Conservation (phyloP, 2,329 filamentous ascomycete species). For the Alternaria arbusti region DNA sequence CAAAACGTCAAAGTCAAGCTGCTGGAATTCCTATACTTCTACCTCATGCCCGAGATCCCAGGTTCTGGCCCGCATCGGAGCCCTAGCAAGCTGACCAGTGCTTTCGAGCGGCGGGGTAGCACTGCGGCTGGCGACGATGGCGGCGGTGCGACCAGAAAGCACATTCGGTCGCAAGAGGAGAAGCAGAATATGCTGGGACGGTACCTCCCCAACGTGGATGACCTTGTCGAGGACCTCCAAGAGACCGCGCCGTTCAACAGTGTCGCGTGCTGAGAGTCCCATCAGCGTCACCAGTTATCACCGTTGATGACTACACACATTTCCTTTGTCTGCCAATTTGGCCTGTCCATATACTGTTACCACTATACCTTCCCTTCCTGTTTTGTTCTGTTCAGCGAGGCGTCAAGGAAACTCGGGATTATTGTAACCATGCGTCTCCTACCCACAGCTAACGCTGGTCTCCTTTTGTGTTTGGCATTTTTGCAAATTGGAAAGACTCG, state of each 20-base stretch:
- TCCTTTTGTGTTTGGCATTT: conserved; percentile 17
- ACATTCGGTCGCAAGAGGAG: conserved; percentile 72
- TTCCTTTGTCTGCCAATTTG: conserved; percentile 19
- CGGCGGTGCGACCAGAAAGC: conserved; percentile 34
- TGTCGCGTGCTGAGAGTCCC: conserved; percentile 32
- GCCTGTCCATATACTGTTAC: conserved; percentile 16
- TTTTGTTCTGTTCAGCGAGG: conserved; percentile 30
- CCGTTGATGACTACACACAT: background rate
- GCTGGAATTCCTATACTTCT: conserved; percentile 98
- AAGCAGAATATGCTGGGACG: conserved; percentile 80
- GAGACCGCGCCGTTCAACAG: conserved; percentile 69
- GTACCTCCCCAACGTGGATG: conserved; percentile 79
- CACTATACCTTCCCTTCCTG: conserved; percentile 16
- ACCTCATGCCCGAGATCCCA: conserved; percentile 89
- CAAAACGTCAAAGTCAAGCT: conserved; percentile 92
- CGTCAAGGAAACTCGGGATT: conserved; percentile 26
- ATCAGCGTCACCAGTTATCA: background rate
- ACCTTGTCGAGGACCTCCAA: conserved; percentile 81
- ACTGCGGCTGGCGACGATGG: conserved; percentile 35
- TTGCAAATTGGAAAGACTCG: conserved; percentile 9
- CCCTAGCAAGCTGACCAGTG: conserved; percentile 41
- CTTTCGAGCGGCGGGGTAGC: conserved; percentile 43
- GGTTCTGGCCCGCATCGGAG: conserved; percentile 47
- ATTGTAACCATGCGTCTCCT: conserved; percentile 17
- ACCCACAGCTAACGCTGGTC: conserved; percentile 19